A percentile compares a stretch with the other conserved stretches of the same genome.
phyloP scores from a whole-genome alignment of 305 asterid genomes.

The Fraxinus sp. region DNA sequence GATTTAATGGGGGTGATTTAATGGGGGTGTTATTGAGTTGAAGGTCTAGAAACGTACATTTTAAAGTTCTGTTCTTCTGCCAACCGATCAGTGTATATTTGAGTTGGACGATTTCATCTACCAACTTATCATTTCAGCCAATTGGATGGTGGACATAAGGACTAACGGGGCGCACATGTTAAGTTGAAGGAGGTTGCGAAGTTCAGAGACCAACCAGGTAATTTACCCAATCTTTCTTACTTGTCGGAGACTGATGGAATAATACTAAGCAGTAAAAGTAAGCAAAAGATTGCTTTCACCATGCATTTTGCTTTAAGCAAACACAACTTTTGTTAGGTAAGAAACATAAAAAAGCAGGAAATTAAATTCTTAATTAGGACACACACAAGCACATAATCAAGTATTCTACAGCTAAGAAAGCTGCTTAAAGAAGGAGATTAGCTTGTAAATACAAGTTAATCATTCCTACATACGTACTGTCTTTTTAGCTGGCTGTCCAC shows the following conservation, averaged over 20 bases:
- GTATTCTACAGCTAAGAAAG: constrained; percentile 41
- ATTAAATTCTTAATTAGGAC: constrained; percentile 7
- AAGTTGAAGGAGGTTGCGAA: neutral
- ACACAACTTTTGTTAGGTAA: constrained; percentile 41
- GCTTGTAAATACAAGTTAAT: constrained; percentile 5
- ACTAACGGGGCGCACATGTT: neutral
- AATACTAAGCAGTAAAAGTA: constrained; percentile 17
- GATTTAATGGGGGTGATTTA: too few relatives aligned
- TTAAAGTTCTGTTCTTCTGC: too few relatives aligned
- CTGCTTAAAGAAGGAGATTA: constrained; percentile 16
- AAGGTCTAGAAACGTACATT: neutral
- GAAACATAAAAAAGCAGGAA: constrained; percentile 24
- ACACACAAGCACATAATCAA: neutral
- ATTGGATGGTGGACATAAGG: neutral
- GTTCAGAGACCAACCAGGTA: neutral
- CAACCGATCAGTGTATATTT: too few relatives aligned
- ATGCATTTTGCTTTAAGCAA: constrained; percentile 64
- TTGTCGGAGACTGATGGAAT: constrained; percentile 20
- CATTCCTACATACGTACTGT: neutral
- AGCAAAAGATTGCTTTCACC: constrained; percentile 38
- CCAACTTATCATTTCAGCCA: neutral
- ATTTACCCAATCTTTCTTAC: constrained; percentile 10
- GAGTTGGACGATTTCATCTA: neutral
- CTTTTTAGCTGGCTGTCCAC: neutral
- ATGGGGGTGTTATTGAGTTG: neutral